Evolutionary conservation across 2,329 filamentous ascomycete species (phyloP), one percentile per base, ranked within the genome.

Genomic region (Colletotrichum liriopes): DNA sequence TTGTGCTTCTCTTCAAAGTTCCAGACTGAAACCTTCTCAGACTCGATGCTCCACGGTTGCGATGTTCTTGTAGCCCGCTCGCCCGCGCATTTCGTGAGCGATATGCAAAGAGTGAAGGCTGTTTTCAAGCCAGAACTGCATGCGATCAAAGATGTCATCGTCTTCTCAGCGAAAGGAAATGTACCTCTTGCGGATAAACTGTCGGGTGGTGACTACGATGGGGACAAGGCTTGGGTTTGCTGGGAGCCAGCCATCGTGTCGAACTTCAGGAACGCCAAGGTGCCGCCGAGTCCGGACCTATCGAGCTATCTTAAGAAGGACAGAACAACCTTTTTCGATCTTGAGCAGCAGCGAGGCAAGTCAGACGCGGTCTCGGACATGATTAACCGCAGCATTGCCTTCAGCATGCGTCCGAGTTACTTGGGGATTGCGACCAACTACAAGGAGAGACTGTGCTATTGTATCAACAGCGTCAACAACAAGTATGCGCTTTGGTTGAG

Each of bases 131-230:
- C 86, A 0, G 86, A 91, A 52, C 82, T 96, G 0, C 88, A 91
- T 3, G 88, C 89, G 2, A 81, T 98, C 0, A 93, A 93, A 72
- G 93, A 98, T 76, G 91, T 98, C 1, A 86, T 96, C 18, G 87
- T 98, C 0, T 98, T 98, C 75, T 86, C 93, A 0, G 85, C 84
- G 0, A 88, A 87, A 71, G 93, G 93, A 0, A 78, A 86, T 35
- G 83, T 82, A 0, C 89, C 93, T 0, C 85, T 95, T 0, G 94
- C 93, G 0, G 88, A 90, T 11, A 91, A 92, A 76, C 84, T 96
- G 0, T 94, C 93, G 1, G 94, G 94, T 0, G 94, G 94, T 0
- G 94, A 96, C 77, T 96, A 95, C 73, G 93, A 96, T 75, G 94
- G 94, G 0, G 94, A 96, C 73, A 87, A 84, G n/a, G 89, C 93